Evolutionary conservation across 1,139 yeast genomes (phyloP), one percentile per base, ranked within the genome.

Genomic region (Zygosaccharomyces sapae): DNA sequence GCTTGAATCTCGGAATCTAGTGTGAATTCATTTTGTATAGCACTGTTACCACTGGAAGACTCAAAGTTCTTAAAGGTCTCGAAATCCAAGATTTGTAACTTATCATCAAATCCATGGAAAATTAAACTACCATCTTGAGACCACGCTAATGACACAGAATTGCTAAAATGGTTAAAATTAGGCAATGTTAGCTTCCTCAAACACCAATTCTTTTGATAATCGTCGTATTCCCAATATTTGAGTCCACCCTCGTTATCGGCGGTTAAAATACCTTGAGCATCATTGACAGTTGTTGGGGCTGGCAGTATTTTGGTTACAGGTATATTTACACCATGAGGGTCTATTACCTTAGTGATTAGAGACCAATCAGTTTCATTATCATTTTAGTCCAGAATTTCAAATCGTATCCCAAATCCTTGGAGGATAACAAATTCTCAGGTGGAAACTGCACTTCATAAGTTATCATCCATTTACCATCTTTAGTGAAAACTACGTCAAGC

Each of bases 211-310:
- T 68, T 69, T 31, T 63, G 69, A 33, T 74, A 69, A 66, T 72
- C 33, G 75, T 77, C 50, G 71, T 65, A 42, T 80, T 87, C 61
- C 86, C 98, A 92, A 47, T 84, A 71, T 59, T 96, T 77, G 45
- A 92, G 68, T n/a, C 95, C 94, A 41, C 97, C 97, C 55, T 80
- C 81, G 44, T 74, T 74, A 58, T 90, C 95, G 3, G 87, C 87
- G 1, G 97, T 86, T 40, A 86, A 68, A 56, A 76, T 70, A 10
- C 87, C 89, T 37, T 74, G 71, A 7, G 60, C 73, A 71, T 63
- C 71, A 77, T 24, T 76, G 58, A 27, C 45, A 5, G 49, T 39
- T 7, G 61, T 49, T 18, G 87, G 87, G 3, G 86, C 83, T 12
- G 81, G 70, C 12, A 70, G 66, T 29, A 85, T 69, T 6, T 81